Evolutionary conservation across 2,329 filamentous ascomycete genomes (phyloP).

Genomic region (Microcyclosporella mali): DNA sequence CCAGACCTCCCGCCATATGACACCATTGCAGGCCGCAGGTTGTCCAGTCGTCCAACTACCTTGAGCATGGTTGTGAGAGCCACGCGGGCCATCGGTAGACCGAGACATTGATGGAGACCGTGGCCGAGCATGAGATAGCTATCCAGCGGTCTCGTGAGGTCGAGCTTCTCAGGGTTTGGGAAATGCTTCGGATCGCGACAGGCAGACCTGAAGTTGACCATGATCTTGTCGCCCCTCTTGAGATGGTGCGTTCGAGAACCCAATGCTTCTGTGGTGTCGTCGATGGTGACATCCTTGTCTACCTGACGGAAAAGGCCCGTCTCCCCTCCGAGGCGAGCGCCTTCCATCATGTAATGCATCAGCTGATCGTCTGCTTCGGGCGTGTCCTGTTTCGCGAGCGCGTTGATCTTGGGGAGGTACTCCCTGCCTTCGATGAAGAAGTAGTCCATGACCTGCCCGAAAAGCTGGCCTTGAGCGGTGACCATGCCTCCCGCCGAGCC

Average conservation of each 20-base stretch:
- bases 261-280: slow-evolving; percentile 25
- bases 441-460: slow-evolving; percentile 52
- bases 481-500: slow-evolving; percentile 53
- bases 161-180: slow-evolving; percentile 36
- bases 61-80: slow-evolving; percentile 43
- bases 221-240: slow-evolving; percentile 35
- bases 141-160: slow-evolving; percentile 35
- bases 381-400: slow-evolving; percentile 42
- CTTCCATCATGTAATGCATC: slow-evolving; percentile 47
- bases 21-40: slow-evolving; percentile 36
- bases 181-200: slow-evolving; percentile 38
- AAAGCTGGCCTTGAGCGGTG: slow-evolving; percentile 53
- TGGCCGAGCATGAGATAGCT: slow-evolving; percentile 41
- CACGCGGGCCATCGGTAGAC: slow-evolving; percentile 38
- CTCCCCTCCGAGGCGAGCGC: slow-evolving; percentile 37
- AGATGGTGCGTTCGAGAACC: slow-evolving; percentile 26
- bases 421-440: slow-evolving; percentile 46
- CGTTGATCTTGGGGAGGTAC: slow-evolving; percentile 45
- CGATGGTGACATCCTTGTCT: slow-evolving; percentile 29
- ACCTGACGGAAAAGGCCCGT: slow-evolving; percentile 38
- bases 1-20: slow-evolving; percentile 26
- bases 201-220: slow-evolving; percentile 40
- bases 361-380: slow-evolving; percentile 44
- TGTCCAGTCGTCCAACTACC: slow-evolving; percentile 37
- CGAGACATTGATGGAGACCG: slow-evolving; percentile 40